Conservation (phyloP, 352 stramenopile genomes). For the Thalassiosira allenii region DNA sequence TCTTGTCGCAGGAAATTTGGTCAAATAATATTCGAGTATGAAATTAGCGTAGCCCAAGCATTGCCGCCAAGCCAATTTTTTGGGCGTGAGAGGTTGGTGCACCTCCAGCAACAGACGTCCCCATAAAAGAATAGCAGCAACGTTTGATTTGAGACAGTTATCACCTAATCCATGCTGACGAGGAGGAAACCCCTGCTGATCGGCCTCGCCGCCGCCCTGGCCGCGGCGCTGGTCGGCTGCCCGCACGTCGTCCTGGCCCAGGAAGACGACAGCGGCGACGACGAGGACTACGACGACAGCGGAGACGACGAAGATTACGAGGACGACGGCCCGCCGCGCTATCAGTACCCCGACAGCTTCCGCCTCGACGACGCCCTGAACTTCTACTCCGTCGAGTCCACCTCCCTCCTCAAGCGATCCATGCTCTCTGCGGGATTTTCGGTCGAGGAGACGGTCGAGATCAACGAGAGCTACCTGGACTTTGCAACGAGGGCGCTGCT, state of each 20-base stretch:
- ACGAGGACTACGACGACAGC: too few relatives aligned
- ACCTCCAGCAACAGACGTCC: not conserved
- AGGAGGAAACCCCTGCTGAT: not conserved
- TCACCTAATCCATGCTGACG: not conserved
- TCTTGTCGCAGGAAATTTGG: too few relatives aligned
- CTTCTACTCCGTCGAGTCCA: conserved; percentile 36
- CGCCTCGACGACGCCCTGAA: conserved; percentile 36
- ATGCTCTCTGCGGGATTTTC: conserved; percentile 45
- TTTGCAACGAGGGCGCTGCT: conserved; percentile 40
- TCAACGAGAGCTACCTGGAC: conserved; percentile 51
- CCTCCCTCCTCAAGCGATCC: conserved; percentile 33
- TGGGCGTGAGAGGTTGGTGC: not conserved
- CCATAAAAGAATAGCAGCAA: not conserved
- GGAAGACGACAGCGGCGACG: not conserved
- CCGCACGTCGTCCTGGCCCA: not conserved
- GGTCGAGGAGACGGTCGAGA: conserved; percentile 35
- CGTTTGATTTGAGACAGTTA: too few relatives aligned
- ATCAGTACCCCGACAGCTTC: conserved; percentile 12
- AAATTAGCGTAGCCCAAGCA: too few relatives aligned
- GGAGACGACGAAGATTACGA: not conserved
- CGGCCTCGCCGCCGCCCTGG: not conserved
- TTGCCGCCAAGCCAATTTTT: too few relatives aligned
- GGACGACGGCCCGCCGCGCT: not conserved
- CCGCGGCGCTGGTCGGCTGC: not conserved
- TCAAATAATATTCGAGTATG: too few relatives aligned